Base-by-base conservation (phyloP, 768 basidiomycete species). In the Rhizopogon vinicolor region DNA sequence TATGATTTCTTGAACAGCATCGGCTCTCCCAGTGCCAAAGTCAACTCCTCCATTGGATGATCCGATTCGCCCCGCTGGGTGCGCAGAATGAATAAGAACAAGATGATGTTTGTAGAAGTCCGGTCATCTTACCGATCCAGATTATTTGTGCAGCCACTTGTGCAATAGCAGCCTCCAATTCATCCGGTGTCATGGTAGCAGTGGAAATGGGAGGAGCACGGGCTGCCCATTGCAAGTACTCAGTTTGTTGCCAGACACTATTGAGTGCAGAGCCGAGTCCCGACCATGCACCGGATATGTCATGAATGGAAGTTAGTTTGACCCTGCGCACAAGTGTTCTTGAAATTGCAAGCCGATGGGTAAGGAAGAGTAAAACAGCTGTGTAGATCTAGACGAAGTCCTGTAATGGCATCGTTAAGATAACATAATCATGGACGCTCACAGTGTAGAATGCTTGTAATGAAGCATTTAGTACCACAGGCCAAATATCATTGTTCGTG, bases 271-370 rank as follows among this genome's bases (percentile, higher is more conserved):
- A 16, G 8, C 54, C 49, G 4, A 55, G n/a, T 18, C 54, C 54
- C 5, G 50, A 5, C 54, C 54, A 51, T 51, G 54, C 54, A 31
- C 45, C 45, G n/a, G 45, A 46, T 28, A 46, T 16, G 25, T 46
- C 45, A 13, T 46, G 45, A 8, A 46, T 46, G 10, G n/a, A n/a
- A 7, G 45, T 46, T 7, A 46, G 14, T 16, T 18, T 19, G 16
- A 13, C 2, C 1, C 45, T 10, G 16, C 12, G 45, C 22, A 2
- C 16, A 7, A 28, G 25, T 8, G 16, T 19, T 25, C 45, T 25
- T 18, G 33, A 46, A 28, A 46, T 25, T 28, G 45, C 25, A 16
- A 46, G 25, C 7, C 25, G 16, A 3, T 46, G 22, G 22, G 45
- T 31, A 28, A 46, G 16, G 25, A 28, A 46, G 16, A 46, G 12